phyloP scores from a whole-genome alignment of 2,329 filamentous ascomycete species.

The Ramichloridium luteum region DNA sequence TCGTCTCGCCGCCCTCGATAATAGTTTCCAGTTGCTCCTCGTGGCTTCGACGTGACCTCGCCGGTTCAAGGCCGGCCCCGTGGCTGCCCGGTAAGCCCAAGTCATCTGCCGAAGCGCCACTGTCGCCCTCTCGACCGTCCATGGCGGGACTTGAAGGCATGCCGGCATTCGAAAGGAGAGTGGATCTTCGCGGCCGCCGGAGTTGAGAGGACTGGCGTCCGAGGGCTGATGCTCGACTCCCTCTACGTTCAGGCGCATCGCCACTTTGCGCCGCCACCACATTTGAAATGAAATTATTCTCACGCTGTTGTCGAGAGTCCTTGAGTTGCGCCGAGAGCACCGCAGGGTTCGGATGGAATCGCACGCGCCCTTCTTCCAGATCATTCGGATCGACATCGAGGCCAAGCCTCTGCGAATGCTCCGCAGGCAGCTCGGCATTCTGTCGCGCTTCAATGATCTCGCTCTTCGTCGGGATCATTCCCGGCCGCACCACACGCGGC shows the following conservation, averaged over 20 bases:
- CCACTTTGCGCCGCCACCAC: constrained; percentile 3
- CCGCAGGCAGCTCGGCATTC: constrained; percentile 13
- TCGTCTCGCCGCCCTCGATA: constrained; percentile 7
- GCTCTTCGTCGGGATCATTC: constrained; percentile 37
- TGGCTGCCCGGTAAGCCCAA: neutral
- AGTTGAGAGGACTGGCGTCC: neutral
- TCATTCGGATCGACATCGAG: constrained; percentile 32
- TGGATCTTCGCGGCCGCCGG: neutral
- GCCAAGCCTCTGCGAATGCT: constrained; percentile 19
- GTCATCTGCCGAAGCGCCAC: neutral
- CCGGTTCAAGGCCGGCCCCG: neutral
- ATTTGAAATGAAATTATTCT: constrained; percentile 17
- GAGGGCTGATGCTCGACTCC: neutral
- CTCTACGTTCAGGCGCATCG: neutral
- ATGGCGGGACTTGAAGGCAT: neutral
- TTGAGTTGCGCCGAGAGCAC: constrained; percentile 35
- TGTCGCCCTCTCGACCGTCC: neutral
- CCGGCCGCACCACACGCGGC: constrained; percentile 41
- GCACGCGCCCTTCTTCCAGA: constrained; percentile 32
- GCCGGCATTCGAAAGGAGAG: neutral
- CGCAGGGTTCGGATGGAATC: constrained; percentile 26
- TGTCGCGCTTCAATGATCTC: constrained; percentile 24
- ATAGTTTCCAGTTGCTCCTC: constrained; percentile 7
- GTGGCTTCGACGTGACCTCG: neutral
- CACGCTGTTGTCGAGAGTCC: constrained; percentile 31